Base-by-base conservation (phyloP, 345 rosid genomes). In the Brassica rapa region DNA sequence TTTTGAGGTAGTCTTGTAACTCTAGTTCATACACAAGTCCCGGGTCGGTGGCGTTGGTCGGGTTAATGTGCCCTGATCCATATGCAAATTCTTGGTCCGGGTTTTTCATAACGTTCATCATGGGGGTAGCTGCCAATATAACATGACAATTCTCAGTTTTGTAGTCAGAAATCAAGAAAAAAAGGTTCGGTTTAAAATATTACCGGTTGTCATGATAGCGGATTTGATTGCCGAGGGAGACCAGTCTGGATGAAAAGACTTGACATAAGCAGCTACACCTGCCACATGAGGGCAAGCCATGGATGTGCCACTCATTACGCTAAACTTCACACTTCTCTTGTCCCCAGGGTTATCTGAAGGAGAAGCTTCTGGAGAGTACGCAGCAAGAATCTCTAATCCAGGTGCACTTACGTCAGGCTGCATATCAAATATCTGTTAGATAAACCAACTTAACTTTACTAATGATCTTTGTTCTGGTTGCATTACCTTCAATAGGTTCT, bases 251-350 rank as follows among this genome's bases (percentile, higher is more conserved):
- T 82, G 88, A n/a, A 82, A 66, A 4, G 82, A 53, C 63, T 85
- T 85, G 32, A 85, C 79, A 33, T 82, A 82, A 14, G 82, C 87
- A 10, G 82, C 84, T 15, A 66, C 81, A 72, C 86, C 81, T 41
- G 83, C 81, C 23, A 53, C 84, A 78, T 86, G 89, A 10, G 89
- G 87, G 62, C 87, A 86, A 32, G 85, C 37, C 88, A 87, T 80
- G 14, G 86, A 87, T 9, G 88, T 87, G 14, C 86, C 87, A 15
- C 83, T 79, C 56, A 68, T 0, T 59, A 84, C 46, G 64, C 33
- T 79, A 78, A 59, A 86, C 6, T 15, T 81, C 5, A 43, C 80
- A 35, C 37, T 24, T 72, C 84, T 61, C 21, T 25, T 62, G 71
- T 84, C 82, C 46, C 0, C 12, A n/a, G 30, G n/a, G 27, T 12